These are phyloP conservation scores for Sophora flavescens DNA, from an alignment of 306 rosid genomes.

Conservation along the genomic window DNA sequence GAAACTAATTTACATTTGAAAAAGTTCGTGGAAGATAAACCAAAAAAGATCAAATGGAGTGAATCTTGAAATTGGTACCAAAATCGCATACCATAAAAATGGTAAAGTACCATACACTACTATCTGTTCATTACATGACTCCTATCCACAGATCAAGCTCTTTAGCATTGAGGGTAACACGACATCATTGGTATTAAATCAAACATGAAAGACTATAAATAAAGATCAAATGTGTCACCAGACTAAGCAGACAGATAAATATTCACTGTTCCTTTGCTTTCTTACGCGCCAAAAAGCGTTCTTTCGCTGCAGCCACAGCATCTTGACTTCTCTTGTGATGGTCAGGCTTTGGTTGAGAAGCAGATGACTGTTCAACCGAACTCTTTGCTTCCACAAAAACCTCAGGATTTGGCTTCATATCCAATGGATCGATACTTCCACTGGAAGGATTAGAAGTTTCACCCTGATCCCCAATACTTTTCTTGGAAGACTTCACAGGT, in stretches of 20 bases:
- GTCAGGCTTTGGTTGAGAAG: slow-evolving; percentile 55
- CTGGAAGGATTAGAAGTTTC: slow-evolving; percentile 49
- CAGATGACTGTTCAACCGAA: slow-evolving; percentile 47
- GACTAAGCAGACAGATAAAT: slow-evolving; percentile 11
- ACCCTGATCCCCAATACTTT: slow-evolving; percentile 45
- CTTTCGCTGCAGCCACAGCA: slow-evolving; percentile 79
- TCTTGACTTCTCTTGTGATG: slow-evolving; percentile 84
- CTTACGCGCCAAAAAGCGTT: slow-evolving; percentile 83
- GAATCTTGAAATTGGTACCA: slow-evolving; percentile 2
- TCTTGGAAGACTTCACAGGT: slow-evolving; percentile 43
- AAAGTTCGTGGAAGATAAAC: neutral
- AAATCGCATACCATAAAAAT: neutral
- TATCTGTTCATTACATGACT: slow-evolving; percentile 18
- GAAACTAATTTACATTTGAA: neutral
- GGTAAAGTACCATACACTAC: slow-evolving; percentile 1
- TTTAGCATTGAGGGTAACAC: slow-evolving; percentile 27
- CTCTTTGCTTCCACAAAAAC: slow-evolving; percentile 40
- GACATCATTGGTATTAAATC: slow-evolving; percentile 29
- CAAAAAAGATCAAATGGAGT: neutral
- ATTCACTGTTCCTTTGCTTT: slow-evolving; percentile 63
- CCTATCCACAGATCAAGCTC: slow-evolving; percentile 16
- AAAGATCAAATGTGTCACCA: neutral
- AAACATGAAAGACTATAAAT: neutral
- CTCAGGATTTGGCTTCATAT: slow-evolving; percentile 39
- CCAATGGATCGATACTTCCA: slow-evolving; percentile 44